Percentiles rank a stretch among this genome's conserved stretches.
Evolutionary conservation across 495 filamentous ascomycete species (phyloP).

Genomic region (Aspergillus incahuasiensis): DNA sequence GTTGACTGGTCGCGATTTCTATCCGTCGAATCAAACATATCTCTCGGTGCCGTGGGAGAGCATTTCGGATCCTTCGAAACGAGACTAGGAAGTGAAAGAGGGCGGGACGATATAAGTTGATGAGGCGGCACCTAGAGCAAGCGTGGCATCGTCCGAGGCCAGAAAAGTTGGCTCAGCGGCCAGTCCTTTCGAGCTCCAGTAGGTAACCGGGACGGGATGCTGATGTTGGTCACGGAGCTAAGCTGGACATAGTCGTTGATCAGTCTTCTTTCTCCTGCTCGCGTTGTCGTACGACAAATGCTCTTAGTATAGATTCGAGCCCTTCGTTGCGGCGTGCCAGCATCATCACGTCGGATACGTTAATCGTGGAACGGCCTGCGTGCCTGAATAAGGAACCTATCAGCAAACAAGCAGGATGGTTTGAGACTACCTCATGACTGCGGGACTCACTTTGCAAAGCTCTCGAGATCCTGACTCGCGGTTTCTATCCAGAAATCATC

Average conservation of each 20-base stretch:
- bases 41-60: neutral
- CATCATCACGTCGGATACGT: slow-evolving; percentile 80
- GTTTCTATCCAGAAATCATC: slow-evolving; percentile 49
- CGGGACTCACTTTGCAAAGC: slow-evolving; percentile 65
- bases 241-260: too few species aligned
- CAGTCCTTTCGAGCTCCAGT: too few species aligned
- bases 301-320: slow-evolving; percentile 65
- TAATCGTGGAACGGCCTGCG: slow-evolving; percentile 77
- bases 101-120: too few species aligned
- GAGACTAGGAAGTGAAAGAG: too few species aligned
- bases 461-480: slow-evolving; percentile 69
- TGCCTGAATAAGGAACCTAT: slow-evolving; percentile 43
- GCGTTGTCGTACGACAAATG: slow-evolving; percentile 56
- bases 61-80: too few species aligned
- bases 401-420: neutral
- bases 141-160: too few species aligned
- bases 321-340: slow-evolving; percentile 83
- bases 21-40: neutral
- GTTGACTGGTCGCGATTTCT: neutral
- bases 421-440: neutral
- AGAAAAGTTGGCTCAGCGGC: too few species aligned
- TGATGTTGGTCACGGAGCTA: too few species aligned
- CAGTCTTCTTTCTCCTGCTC: slow-evolving; percentile 23
- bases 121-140: too few species aligned
- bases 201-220: too few species aligned